Percentiles rank a stretch among this genome's conserved stretches.
These are phyloP conservation scores for Trametes pubescens DNA, from an alignment of 1,284 basidiomycete genomes.

Conservation along the genomic window DNA sequence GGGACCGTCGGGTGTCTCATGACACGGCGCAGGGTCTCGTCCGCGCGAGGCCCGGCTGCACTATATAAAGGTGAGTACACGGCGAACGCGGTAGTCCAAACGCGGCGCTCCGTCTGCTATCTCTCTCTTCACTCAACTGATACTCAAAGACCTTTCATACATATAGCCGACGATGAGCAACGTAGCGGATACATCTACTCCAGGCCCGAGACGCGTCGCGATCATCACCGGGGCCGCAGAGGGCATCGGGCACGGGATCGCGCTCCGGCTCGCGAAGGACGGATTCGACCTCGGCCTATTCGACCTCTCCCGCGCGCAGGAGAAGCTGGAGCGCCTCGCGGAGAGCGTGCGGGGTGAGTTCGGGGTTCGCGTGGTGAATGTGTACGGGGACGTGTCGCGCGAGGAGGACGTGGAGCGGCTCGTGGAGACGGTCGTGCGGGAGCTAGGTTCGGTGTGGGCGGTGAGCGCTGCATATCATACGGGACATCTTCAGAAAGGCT, in stretches of 20 bases:
- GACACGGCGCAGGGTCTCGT: background rate
- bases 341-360: constrained; percentile 30
- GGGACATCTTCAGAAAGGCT: background rate
- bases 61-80: background rate
- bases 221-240: constrained; percentile 33
- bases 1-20: background rate
- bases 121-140: background rate
- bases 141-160: background rate
- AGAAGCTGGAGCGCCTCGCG: constrained; percentile 33
- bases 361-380: constrained; percentile 32
- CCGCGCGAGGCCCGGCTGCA: background rate
- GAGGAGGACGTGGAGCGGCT: constrained; percentile 43
- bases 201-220: constrained; percentile 20
- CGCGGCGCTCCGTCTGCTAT: too few relatives aligned
- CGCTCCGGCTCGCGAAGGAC: constrained; percentile 39
- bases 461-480: background rate
- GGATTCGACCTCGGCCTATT: constrained; percentile 41
- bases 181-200: background rate
- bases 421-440: constrained; percentile 37
- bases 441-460: constrained; percentile 39
- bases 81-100: background rate
- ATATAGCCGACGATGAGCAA: background rate
- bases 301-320: constrained; percentile 37
- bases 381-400: constrained; percentile 41
- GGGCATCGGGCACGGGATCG: constrained; percentile 40